Base-by-base conservation (phyloP, 2,329 filamentous ascomycete genomes). In the Plectosphaerella plurivora region DNA sequence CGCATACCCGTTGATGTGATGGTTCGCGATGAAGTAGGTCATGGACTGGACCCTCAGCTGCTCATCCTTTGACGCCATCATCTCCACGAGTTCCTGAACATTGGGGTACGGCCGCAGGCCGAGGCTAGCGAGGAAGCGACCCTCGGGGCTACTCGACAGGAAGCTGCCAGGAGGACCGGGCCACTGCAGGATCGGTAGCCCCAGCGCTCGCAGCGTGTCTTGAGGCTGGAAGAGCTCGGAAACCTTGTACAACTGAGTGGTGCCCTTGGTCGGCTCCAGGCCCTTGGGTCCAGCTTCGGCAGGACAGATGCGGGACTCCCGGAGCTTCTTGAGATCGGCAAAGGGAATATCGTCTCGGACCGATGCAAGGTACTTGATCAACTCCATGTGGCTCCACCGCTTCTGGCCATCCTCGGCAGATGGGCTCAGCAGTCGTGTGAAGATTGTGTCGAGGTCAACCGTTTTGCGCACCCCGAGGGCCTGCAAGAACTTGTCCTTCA, bases 401-500 rank as follows among this genome's bases (percentile, higher is more conserved):
- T 78, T 79, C 24, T 79, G 78, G n/a, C 76, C 74, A 10, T 67
- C 68, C 14, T 78, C 73, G 1, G 74, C 63, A 0, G 83, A 75
- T 15, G 80, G 78, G 49, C 81, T 85, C 59, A 97, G 79, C 44
- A 99, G 78, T 45, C 93, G 82, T 22, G 89, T 88, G 62, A 99
- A 97, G 28, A 99, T 95, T 28, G 95, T 93, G 33, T 91, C 91
- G 2, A 99, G 75, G 60, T 99, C 94, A 18, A 99, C 86, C 0
- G 94, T 99, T 73, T 97, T 97, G 54, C 94, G 85, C 24, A 99
- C 92, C 3, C 94, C 93, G 33, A 99, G 75, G 2, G 89, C 82
- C 3, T 81, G 73, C 44, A 99, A 71, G 56, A 99, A 89, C 66
- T 95, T 97, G 45, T 97, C 93, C 65, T 97, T 97, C 12, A 97